These are phyloP conservation scores for Gracilaria domingensis DNA, from an alignment of 23 red algal species.

Conservation along the genomic window DNA sequence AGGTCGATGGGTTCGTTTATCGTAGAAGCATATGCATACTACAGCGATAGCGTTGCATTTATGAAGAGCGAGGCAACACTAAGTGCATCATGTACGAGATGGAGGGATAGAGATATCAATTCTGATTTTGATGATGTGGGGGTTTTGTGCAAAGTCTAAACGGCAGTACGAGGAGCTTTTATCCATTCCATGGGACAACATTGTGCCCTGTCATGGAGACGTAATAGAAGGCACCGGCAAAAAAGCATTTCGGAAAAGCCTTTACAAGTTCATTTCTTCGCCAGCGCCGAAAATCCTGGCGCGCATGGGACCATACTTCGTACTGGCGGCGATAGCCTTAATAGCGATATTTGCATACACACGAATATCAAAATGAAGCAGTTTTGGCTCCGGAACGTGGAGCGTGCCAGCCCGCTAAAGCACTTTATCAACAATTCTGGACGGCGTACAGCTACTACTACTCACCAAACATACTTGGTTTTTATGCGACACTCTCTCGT, in stretches of 20 bases:
- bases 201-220: constrained; percentile 39
- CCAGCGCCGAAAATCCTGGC: constrained; percentile 6
- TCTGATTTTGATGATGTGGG: constrained; percentile 31
- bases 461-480: too few relatives aligned
- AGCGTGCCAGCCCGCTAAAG: too few relatives aligned
- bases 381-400: too few relatives aligned
- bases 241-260: constrained; percentile 18
- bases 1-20: too few relatives aligned
- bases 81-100: too few relatives aligned
- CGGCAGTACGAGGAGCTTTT: constrained; percentile 42
- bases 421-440: too few relatives aligned
- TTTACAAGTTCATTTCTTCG: constrained; percentile 23
- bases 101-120: constrained; percentile 10
- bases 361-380: neutral
- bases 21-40: too few relatives aligned
- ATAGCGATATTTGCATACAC: constrained; percentile 1
- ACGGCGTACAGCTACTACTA: too few relatives aligned
- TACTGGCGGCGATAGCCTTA: neutral
- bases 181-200: constrained; percentile 29
- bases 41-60: too few relatives aligned
- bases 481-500: constrained; percentile 31
- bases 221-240: constrained; percentile 29
- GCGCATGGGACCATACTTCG: neutral
- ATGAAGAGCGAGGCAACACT: too few relatives aligned
- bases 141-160: constrained; percentile 7